phyloP scores from a whole-genome alignment of 331 rosid genomes.

The Erythrophleum ivorense region DNA sequence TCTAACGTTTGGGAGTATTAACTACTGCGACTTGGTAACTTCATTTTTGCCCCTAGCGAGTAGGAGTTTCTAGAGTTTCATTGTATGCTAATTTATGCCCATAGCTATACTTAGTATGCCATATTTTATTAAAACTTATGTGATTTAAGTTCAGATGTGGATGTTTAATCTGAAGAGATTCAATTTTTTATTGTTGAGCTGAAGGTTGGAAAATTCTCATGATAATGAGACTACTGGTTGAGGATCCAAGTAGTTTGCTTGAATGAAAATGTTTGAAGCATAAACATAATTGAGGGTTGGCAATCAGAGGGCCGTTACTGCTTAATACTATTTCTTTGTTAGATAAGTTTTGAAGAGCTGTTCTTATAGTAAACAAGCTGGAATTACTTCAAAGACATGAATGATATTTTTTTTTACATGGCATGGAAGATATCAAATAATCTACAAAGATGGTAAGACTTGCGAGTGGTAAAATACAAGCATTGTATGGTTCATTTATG shows the following conservation, averaged over 20 bases:
- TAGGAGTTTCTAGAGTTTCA: not conserved
- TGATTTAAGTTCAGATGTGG: not conserved
- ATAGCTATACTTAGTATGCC: too few species aligned
- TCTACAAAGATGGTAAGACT: not conserved
- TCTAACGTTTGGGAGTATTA: not conserved
- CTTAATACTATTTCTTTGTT: not conserved
- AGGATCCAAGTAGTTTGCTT: not conserved
- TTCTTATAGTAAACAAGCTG: not conserved
- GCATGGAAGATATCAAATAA: not conserved
- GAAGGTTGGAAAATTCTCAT: not conserved
- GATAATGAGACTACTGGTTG: not conserved
- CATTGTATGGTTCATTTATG: constrained; percentile 2
- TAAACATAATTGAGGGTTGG: constrained; percentile 5
- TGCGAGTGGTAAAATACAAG: not conserved
- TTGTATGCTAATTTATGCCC: not conserved
- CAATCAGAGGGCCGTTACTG: not conserved
- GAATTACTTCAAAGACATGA: not conserved
- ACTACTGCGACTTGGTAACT: not conserved
- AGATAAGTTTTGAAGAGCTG: not conserved
- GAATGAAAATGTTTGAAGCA: not conserved
- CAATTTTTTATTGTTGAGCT: not conserved
- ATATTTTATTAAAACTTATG: not conserved
- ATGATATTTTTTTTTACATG: not conserved
- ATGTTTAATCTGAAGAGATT: not conserved
- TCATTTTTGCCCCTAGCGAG: not conserved